Conservation (phyloP, 164 flowering plant genomes). For the Brasenia schreberi region DNA sequence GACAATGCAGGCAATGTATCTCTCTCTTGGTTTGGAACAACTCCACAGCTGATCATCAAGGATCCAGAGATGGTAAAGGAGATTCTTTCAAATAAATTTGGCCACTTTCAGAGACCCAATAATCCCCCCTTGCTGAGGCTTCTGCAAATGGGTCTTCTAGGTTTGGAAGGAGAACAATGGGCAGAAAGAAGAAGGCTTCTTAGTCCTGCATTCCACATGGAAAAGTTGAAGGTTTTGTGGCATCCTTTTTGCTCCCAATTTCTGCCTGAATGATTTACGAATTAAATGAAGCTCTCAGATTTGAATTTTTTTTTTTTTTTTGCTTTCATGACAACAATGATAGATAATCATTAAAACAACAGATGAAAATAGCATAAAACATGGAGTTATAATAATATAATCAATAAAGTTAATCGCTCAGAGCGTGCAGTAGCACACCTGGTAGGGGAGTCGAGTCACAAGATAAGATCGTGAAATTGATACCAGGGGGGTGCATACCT, state of each 20-base stretch:
- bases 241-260: background rate
- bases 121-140: background rate
- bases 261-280: background rate
- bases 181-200: conserved; percentile 4
- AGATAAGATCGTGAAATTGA: no score
- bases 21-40: conserved; percentile 5
- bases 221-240: conserved; percentile 11
- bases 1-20: conserved; percentile 5
- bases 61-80: conserved; percentile 7
- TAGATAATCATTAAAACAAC: no score
- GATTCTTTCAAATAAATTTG: conserved; percentile 3
- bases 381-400: no score
- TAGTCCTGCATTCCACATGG: conserved; percentile 7
- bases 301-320: no score
- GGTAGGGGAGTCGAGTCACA: no score
- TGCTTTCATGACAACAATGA: no score
- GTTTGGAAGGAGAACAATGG: conserved; percentile 9
- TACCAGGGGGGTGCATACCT: no score
- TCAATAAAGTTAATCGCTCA: no score
- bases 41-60: conserved; percentile 3
- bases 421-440: no score
- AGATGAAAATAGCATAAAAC: no score
- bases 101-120: conserved; percentile 1
- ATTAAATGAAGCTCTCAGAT: no score
- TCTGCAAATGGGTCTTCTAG: background rate